phyloP scores from a whole-genome alignment of 305 asterid species.

The Andrographis paniculata region DNA sequence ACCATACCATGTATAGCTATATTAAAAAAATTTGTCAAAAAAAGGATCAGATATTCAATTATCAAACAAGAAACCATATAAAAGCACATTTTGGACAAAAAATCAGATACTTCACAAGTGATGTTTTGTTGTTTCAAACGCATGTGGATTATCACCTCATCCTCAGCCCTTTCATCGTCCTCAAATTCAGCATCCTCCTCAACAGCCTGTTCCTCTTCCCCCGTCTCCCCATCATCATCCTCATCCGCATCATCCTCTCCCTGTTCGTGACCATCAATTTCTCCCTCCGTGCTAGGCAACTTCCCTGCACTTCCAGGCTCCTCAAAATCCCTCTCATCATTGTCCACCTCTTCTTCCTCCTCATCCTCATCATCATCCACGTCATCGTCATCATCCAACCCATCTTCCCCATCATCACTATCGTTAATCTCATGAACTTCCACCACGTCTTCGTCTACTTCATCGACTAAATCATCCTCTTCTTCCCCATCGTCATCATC shows the following conservation, averaged over 20 bases:
- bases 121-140: not conserved
- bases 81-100: not conserved
- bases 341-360: constrained; percentile 74
- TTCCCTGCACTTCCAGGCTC: constrained; percentile 55
- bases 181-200: constrained; percentile 62
- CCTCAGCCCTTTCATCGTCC: constrained; percentile 73
- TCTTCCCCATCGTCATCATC: constrained; percentile 40
- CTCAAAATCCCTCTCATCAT: constrained; percentile 49
- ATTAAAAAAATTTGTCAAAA: no score
- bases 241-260: constrained; percentile 82
- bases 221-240: constrained; percentile 81
- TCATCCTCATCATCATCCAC: constrained; percentile 51
- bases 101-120: not conserved
- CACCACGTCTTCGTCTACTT: constrained; percentile 45
- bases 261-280: constrained; percentile 93
- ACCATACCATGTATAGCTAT: no score
- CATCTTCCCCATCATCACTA: constrained; percentile 53
- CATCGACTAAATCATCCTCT: constrained; percentile 63
- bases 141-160: constrained; percentile 46
- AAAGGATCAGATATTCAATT: not conserved
- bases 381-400: constrained; percentile 43
- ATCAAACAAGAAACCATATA: not conserved
- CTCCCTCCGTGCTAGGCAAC: constrained; percentile 56
- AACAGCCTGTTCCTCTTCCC: constrained; percentile 65
- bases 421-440: constrained; percentile 20